phyloP scores from a whole-genome alignment of 2,329 filamentous ascomycete genomes.

The Trichocomaceae sp. region DNA sequence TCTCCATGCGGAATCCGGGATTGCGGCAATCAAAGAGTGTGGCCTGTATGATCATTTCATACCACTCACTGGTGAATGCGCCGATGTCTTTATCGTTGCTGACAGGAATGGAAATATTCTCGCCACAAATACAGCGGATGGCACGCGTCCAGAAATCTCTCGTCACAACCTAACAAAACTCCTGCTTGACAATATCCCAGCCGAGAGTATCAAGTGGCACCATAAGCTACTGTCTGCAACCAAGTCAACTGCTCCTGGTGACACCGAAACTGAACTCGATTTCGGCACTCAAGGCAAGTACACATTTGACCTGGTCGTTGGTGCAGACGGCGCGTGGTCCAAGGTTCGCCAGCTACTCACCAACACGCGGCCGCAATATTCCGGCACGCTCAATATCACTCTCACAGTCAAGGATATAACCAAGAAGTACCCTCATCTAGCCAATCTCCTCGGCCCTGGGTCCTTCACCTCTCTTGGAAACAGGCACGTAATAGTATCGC shows the following conservation, averaged over 20 bases:
- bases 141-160: conserved; percentile 4
- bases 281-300: no score
- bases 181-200: not conserved
- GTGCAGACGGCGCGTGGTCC: conserved; percentile 6
- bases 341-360: not conserved
- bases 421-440: no score
- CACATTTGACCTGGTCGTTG: conserved; percentile 5
- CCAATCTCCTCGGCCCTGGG: no score
- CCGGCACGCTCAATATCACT: no score
- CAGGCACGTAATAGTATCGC: no score
- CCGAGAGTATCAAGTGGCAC: not conserved
- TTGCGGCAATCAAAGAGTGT: conserved; percentile 18
- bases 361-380: not conserved
- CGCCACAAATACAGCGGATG: not conserved
- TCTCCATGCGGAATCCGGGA: conserved; percentile 20
- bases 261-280: not conserved
- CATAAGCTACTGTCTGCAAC: not conserved
- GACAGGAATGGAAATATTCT: no score
- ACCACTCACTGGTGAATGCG: no score
- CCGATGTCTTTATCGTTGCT: no score
- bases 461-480: no score
- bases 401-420: no score
- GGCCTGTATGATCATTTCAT: conserved; percentile 21
- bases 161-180: not conserved
- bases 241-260: no score